Percentiles rank a stretch among this genome's conserved stretches.
phyloP scores from a whole-genome alignment of 1,139 yeast genomes.

The Pichia sp. region DNA sequence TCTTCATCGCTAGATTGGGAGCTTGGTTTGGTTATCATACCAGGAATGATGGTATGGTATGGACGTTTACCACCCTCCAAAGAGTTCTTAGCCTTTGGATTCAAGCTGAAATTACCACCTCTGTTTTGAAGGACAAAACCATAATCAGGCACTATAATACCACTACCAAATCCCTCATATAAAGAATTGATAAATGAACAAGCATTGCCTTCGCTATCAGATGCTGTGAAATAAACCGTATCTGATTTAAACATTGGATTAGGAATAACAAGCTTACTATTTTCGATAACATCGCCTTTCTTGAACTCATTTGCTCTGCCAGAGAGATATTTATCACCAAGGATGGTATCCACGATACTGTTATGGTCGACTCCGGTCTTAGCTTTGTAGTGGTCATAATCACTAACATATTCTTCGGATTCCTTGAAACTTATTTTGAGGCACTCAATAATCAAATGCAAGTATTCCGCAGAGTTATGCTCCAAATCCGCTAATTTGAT shows the following conservation, averaged over 20 bases:
- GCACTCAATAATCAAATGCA: conserved; percentile 66
- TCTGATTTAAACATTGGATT: conserved; percentile 64
- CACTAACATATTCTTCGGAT: conserved; percentile 71
- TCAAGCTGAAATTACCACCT: conserved; percentile 69
- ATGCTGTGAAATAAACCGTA: conserved; percentile 69
- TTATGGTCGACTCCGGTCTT: conserved; percentile 23
- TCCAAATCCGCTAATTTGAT: conserved; percentile 44
- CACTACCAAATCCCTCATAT: conserved; percentile 68
- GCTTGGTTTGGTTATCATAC: conserved; percentile 52
- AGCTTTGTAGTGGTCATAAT: conserved; percentile 41
- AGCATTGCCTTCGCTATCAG: conserved; percentile 73
- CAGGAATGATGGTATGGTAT: conserved; percentile 83
- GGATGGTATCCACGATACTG: conserved; percentile 36
- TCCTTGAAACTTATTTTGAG: conserved; percentile 71
- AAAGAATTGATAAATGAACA: conserved; percentile 79
- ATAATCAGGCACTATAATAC: conserved; percentile 58
- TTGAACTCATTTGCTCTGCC: conserved; percentile 48
- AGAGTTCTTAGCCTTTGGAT: conserved; percentile 53
- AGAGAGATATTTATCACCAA: conserved; percentile 43
- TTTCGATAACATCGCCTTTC: conserved; percentile 38
- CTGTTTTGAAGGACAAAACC: conserved; percentile 77
- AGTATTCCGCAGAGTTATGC: conserved; percentile 69
- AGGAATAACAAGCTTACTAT: conserved; percentile 48
- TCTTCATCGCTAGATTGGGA: conserved; percentile 35
- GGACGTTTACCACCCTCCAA: conserved; percentile 71